These are phyloP conservation scores for Haplosporangium sp. DNA, from an alignment of 371 early-diverging fungal genomes.

Conservation along the genomic window DNA sequence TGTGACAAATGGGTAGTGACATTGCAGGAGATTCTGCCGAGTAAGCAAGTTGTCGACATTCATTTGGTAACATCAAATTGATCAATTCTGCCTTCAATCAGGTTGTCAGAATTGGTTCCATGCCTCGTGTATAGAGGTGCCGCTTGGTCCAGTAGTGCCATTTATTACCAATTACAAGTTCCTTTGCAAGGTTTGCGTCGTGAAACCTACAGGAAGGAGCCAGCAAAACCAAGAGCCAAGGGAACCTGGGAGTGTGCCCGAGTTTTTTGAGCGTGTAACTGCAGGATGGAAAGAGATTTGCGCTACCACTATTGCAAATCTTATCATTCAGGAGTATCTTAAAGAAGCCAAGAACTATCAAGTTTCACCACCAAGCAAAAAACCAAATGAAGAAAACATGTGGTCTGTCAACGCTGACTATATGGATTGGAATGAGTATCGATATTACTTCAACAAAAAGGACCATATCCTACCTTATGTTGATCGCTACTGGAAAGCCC, in stretches of 20 bases:
- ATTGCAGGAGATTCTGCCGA: not conserved
- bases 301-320: slow-evolving; percentile 73
- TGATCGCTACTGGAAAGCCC: slow-evolving; percentile 75
- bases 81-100: slow-evolving; percentile 15
- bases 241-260: slow-evolving; percentile 45
- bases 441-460: slow-evolving; percentile 77
- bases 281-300: slow-evolving; percentile 82
- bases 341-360: slow-evolving; percentile 43
- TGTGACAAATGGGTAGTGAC: not conserved
- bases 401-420: slow-evolving; percentile 64
- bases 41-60: not conserved
- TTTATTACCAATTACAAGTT: slow-evolving; percentile 77
- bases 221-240: slow-evolving; percentile 36
- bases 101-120: slow-evolving; percentile 80
- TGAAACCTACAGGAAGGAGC: slow-evolving; percentile 34
- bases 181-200: slow-evolving; percentile 63
- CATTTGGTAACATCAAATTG: not conserved
- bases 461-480: slow-evolving; percentile 74
- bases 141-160: slow-evolving; percentile 65
- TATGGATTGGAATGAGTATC: slow-evolving; percentile 67
- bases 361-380: slow-evolving; percentile 21
- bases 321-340: slow-evolving; percentile 68
- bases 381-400: slow-evolving; percentile 55
- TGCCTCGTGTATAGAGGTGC: slow-evolving; percentile 65
- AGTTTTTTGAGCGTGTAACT: slow-evolving; percentile 70